Conservation (phyloP, 345 rosid genomes). For the Gossypium australe region DNA sequence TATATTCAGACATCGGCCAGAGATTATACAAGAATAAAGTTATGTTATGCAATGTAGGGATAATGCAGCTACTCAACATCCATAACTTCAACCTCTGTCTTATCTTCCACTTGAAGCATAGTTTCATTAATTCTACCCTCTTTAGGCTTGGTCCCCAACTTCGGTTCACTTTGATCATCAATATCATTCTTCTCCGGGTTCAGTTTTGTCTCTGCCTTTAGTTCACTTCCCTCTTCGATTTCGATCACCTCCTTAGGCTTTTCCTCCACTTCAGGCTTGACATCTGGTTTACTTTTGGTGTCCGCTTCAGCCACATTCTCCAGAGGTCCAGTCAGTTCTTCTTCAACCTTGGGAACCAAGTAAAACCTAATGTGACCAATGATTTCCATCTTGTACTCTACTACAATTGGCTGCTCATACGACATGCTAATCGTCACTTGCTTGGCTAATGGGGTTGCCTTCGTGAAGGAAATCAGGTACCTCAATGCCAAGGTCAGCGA, state of each 20-base stretch:
- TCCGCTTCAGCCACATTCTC: neutral
- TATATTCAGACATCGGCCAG: neutral
- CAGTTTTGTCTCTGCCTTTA: neutral
- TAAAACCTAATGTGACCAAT: constrained; percentile 3
- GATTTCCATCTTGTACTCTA: neutral
- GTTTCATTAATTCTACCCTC: neutral
- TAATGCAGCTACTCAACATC: constrained; percentile 2
- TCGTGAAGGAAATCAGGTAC: neutral
- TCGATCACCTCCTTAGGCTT: neutral
- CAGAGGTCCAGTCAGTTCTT: neutral
- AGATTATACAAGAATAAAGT: neutral
- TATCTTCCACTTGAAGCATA: neutral
- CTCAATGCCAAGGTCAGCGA: neutral
- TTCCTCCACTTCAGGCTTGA: neutral
- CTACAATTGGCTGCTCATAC: neutral
- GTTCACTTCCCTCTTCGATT: neutral
- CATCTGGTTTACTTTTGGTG: neutral
- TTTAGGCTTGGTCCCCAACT: neutral
- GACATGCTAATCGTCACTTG: neutral
- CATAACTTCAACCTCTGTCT: neutral
- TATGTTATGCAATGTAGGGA: neutral
- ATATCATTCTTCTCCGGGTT: neutral
- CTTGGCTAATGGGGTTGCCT: neutral
- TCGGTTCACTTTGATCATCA: neutral
- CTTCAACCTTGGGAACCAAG: neutral